Base-by-base conservation (phyloP, 192 early-diverging fungal genomes). In the Umbelopsis vinacea region DNA sequence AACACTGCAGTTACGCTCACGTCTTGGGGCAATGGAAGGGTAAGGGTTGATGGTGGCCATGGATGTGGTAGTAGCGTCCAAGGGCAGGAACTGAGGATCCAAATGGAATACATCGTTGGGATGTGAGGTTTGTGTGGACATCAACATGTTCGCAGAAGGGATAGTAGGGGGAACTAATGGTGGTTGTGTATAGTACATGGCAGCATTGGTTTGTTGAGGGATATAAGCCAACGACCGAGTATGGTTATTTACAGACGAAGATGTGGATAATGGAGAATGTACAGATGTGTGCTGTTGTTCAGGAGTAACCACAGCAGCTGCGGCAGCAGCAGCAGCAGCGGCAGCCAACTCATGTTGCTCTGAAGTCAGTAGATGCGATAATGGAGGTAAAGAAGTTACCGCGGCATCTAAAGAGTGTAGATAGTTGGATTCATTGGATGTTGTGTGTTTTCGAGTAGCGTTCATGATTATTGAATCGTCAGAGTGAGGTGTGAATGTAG, bases 1-100 rank as follows among this genome's bases (percentile, higher is more conserved):
- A 4, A 40, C 47, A 50, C 47, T 52, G 11, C 6, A 69, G 52
- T 70, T 48, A 2, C 52, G 29, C 8, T 50, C 33, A 37, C 35
- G 69, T 53, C 35, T 52, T 5, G 69, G 48, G 8, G 69, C 37
- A 52, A 52, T 37, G 19, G 69, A 52, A 40, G 69, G 48, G 52
- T 63, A 63, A 35, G 57, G 57, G 26, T 63, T 63, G 57, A 63
- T 63, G 5, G 23, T 63, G 57, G 57, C 57, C 57, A 63, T 35
- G 14, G 57, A 63, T 8, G 53, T 52, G 26, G 54, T 63, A 63
- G 57, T 63, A 17, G 57, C 26, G 37, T 63, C 57, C 57, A 63
- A 26, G 11, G 57, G 57, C 19, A 63, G 57, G 57, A 63, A 63
- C 26, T 63, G 57, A 0, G 57, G 6, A 63, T 63, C 57, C 57